phyloP scores from a whole-genome alignment of 2,329 filamentous ascomycete species.

The Lizonia empirigonia region DNA sequence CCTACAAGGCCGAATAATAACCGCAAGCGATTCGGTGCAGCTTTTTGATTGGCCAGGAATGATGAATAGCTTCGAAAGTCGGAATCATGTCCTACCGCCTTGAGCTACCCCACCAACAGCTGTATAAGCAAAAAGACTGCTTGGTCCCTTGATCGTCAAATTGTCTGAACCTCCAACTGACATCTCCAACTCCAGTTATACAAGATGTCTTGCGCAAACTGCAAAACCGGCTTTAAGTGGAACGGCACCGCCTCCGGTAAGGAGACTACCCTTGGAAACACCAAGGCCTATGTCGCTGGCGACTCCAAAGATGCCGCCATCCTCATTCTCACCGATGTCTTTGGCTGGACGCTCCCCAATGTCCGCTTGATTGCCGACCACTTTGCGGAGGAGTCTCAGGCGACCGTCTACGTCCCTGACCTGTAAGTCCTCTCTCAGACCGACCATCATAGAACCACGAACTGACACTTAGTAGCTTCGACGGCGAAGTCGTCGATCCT shows the following conservation, averaged over 20 bases:
- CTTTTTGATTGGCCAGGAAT: constrained; percentile 4
- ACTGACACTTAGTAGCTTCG: constrained; percentile 30
- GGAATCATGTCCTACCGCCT: constrained; percentile 4
- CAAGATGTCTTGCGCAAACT: constrained; percentile 44
- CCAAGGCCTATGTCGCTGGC: constrained; percentile 52
- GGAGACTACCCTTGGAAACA: constrained; percentile 46
- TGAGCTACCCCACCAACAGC: constrained; percentile 12
- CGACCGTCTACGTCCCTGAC: constrained; percentile 55
- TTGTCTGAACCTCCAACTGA: background rate
- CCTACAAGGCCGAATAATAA: constrained; percentile 6
- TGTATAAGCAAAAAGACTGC: constrained; percentile 8
- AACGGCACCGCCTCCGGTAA: constrained; percentile 46
- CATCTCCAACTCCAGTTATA: background rate
- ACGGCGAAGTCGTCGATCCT: constrained; percentile 37
- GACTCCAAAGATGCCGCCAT: constrained; percentile 54
- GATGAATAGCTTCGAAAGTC: constrained; percentile 5
- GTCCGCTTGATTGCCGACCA: constrained; percentile 54
- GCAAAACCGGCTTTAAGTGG: constrained; percentile 49
- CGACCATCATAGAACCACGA: background rate
- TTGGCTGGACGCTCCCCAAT: constrained; percentile 57
- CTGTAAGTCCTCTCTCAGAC: constrained; percentile 34
- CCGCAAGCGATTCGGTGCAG: background rate
- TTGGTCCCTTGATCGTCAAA: background rate
- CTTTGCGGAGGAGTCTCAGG: constrained; percentile 54
- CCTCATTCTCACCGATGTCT: constrained; percentile 54